Percentiles rank a stretch among this genome's conserved stretches.
Conservation (phyloP, 1,284 basidiomycete species). For the Caloboletus firmus region DNA sequence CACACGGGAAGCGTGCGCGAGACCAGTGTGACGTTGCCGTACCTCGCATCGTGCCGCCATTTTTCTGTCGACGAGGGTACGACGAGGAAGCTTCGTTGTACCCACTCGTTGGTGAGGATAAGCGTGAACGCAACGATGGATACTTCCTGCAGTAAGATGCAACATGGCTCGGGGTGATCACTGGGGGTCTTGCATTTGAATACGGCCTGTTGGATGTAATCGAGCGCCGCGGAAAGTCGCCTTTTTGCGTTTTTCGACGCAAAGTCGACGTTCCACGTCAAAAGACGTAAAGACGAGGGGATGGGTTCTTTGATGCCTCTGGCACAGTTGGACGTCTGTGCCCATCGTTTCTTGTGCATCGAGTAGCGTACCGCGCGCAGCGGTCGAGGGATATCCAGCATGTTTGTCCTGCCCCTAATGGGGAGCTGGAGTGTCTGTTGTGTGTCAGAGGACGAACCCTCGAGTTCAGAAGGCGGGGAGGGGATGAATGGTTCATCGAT, state of each 20-base stretch:
- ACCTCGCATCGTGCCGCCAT: slow-evolving; percentile 49
- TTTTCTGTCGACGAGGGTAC: slow-evolving; percentile 51
- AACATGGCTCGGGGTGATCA: slow-evolving; percentile 52
- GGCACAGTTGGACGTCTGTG: slow-evolving; percentile 37
- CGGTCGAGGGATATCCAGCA: slow-evolving; percentile 31
- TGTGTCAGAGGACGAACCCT: slow-evolving; percentile 34
- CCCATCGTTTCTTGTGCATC: slow-evolving; percentile 33
- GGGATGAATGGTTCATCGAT: slow-evolving; percentile 34
- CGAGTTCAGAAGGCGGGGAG: slow-evolving; percentile 31
- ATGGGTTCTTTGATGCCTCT: slow-evolving; percentile 36
- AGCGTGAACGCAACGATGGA: slow-evolving; percentile 41
- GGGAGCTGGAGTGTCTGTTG: slow-evolving; percentile 28
- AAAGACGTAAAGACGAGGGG: slow-evolving; percentile 46
- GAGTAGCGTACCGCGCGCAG: slow-evolving; percentile 36
- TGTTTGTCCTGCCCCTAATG: slow-evolving; percentile 16
- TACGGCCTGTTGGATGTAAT: slow-evolving; percentile 52
- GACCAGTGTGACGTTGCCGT: slow-evolving; percentile 67
- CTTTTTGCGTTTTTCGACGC: slow-evolving; percentile 35
- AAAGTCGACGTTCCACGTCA: slow-evolving; percentile 72
- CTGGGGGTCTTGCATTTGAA: slow-evolving; percentile 41
- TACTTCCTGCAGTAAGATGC: slow-evolving; percentile 69
- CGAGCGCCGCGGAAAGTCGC: slow-evolving; percentile 50
- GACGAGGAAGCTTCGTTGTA: slow-evolving; percentile 56
- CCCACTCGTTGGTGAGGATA: slow-evolving; percentile 58
- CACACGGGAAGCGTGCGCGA: slow-evolving; percentile 52